Base-by-base conservation (phyloP, 768 basidiomycete species). In the Tylopilus felleus region DNA sequence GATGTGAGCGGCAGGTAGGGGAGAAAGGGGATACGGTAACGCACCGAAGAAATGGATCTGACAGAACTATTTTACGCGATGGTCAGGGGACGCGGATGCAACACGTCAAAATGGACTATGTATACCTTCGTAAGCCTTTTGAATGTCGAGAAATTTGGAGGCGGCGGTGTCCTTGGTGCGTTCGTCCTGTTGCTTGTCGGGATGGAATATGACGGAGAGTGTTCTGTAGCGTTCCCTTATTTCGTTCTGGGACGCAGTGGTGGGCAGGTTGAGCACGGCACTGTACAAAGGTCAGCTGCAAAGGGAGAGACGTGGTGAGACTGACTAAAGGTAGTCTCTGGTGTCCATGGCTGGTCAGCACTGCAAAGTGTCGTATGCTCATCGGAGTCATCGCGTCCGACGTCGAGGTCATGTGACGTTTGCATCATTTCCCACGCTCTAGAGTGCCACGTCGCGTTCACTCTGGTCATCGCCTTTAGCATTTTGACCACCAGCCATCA, bases 81-180 rank as follows among this genome's bases (percentile, higher is more conserved):
- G 39, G 53, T 63, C 25, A 62, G 66, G 55, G 36, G 58, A 55
- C 27, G 19, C 12, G 45, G 33, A 6, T 19, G 21, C 12, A 39
- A 48, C 13, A 25, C 4, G 43, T 31, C 41, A 52, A 33, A 13
- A 51, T 7, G 36, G 41, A 51, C 21, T 35, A 23, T 28, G 36
- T 9, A 39, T 61, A 85, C 88, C 81, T 79, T 93, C 84, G 66
- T 93, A 93, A 13, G 92, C 90, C 59, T 85, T 86, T 59, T 92
- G 89, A 21, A 94, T 79, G 66, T 86, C 82, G 17, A 86, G 76
- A 58, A 93, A 93, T 47, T 79, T 80, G 29, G 77, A 75, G 23
- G 83, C 79, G 1, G 92, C 90, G 1, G 80, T 76, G 46, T 72
- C 76, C 63, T 80, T 83, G 55, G 76, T 70, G 17, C 67, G 67